Percentiles rank a stretch among this genome's conserved stretches.
Conservation (phyloP, 2,329 filamentous ascomycete genomes). For the Xylariales sp. region DNA sequence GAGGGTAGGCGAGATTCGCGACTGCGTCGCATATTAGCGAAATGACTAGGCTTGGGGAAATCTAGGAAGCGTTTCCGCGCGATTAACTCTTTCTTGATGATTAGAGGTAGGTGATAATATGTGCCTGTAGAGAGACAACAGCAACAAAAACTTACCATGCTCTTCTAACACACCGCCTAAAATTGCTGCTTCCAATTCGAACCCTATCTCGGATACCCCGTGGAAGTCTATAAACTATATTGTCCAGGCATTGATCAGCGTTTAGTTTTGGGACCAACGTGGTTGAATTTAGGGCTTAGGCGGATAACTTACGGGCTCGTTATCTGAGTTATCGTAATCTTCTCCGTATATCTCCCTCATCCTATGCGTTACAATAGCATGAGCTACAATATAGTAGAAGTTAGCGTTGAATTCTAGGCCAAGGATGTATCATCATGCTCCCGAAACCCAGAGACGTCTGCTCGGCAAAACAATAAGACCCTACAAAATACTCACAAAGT, state of each 20-base stretch:
- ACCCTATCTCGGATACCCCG: constrained; percentile 12
- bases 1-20: not conserved
- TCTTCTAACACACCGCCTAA: not conserved
- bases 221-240: constrained; percentile 16
- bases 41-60: not conserved
- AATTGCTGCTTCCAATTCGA: not conserved
- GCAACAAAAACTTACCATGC: not conserved
- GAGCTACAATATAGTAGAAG: constrained; percentile 2
- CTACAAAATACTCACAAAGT: constrained; percentile 8
- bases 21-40: not conserved
- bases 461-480: not conserved
- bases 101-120: not conserved
- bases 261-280: not conserved
- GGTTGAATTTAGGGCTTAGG: not conserved
- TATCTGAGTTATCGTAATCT: not conserved
- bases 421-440: not conserved
- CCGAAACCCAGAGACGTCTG: not conserved
- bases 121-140: not conserved
- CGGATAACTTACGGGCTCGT: constrained; percentile 13
- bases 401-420: not conserved
- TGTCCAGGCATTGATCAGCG: not conserved
- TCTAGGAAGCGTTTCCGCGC: too few relatives aligned
- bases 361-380: not conserved
- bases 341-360: not conserved
- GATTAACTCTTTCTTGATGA: not conserved